Evolutionary conservation across 2,329 filamentous ascomycete genomes (phyloP).

Genomic region (Aspergillus novoparasiticus): DNA sequence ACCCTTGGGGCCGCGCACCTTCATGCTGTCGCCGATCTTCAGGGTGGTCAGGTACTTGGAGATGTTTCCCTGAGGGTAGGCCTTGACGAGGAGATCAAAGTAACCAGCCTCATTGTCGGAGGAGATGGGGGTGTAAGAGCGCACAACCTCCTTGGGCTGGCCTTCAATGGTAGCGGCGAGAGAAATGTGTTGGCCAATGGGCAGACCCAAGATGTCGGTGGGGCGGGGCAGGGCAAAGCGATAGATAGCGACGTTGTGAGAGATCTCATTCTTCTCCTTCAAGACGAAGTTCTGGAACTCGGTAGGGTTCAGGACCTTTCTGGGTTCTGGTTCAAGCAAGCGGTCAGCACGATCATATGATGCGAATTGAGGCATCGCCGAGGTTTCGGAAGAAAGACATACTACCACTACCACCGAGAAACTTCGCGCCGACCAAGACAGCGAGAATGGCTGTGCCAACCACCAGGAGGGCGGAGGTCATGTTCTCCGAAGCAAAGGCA

Average conservation of each 20-base stretch:
- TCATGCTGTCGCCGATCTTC: conserved; percentile 81
- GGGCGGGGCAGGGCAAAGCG: conserved; percentile 82
- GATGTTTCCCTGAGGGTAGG: conserved; percentile 97
- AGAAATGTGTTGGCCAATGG: conserved; percentile 98
- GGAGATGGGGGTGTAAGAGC: conserved; percentile 90
- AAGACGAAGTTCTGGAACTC: conserved; percentile 91
- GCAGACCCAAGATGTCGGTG: conserved; percentile 84
- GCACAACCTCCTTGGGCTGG: conserved; percentile 77
- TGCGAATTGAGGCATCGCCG: not conserved
- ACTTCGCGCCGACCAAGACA: conserved; percentile 69
- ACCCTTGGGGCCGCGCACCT: conserved; percentile 91
- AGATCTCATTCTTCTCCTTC: conserved; percentile 91
- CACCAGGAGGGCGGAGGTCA: conserved; percentile 76
- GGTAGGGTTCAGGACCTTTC: conserved; percentile 83
- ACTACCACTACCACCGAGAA: conserved; percentile 67
- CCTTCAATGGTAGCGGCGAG: conserved; percentile 82
- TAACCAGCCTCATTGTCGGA: conserved; percentile 86
- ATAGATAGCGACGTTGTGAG: conserved; percentile 99
- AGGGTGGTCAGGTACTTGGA: conserved; percentile 87
- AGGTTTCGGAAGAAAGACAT: conserved; percentile 43
- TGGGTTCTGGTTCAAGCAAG: conserved; percentile 57
- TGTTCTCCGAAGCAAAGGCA: conserved; percentile 53
- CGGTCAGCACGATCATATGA: conserved; percentile 12
- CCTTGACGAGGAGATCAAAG: conserved; percentile 97
- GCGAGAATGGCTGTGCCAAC: conserved; percentile 73